Evolutionary conservation across 768 basidiomycete genomes (phyloP).

Genomic region (Calocybe cyanea): DNA sequence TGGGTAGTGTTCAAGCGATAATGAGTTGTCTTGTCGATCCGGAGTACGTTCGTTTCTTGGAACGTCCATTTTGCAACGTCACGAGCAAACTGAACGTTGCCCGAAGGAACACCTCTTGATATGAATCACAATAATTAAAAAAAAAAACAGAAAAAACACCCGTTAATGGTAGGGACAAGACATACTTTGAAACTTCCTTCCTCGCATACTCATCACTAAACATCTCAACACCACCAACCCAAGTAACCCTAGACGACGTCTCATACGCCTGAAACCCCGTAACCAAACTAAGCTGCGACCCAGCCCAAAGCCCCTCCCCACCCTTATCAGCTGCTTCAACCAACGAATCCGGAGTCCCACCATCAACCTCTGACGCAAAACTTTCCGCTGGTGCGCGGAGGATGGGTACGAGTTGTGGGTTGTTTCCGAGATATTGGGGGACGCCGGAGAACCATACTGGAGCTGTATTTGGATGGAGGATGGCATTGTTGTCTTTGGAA

Average conservation of each 20-base stretch:
- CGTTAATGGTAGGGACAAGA: too few relatives aligned
- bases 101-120: conserved; percentile 56
- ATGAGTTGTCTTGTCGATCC: conserved; percentile 73
- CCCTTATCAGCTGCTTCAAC: conserved; percentile 70
- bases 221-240: conserved; percentile 76
- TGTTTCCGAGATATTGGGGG: conserved; percentile 60
- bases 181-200: conserved; percentile 59
- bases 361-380: conserved; percentile 69
- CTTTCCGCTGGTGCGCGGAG: conserved; percentile 72
- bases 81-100: conserved; percentile 69
- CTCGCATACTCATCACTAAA: conserved; percentile 74
- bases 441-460: conserved; percentile 79
- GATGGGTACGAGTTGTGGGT: conserved; percentile 80
- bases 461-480: conserved; percentile 44
- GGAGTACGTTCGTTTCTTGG: conserved; percentile 78
- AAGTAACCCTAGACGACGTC: conserved; percentile 75
- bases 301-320: conserved; percentile 82
- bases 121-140: neutral
- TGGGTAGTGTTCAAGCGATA: conserved; percentile 61
- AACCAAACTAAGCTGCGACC: conserved; percentile 70
- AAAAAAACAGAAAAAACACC: too few relatives aligned
- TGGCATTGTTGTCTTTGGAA: conserved; percentile 36
- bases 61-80: conserved; percentile 89
- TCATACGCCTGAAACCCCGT: conserved; percentile 85
- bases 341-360: conserved; percentile 58